phyloP scores from a whole-genome alignment of 2,329 filamentous ascomycete species.

The Colletotrichum shisoi region DNA sequence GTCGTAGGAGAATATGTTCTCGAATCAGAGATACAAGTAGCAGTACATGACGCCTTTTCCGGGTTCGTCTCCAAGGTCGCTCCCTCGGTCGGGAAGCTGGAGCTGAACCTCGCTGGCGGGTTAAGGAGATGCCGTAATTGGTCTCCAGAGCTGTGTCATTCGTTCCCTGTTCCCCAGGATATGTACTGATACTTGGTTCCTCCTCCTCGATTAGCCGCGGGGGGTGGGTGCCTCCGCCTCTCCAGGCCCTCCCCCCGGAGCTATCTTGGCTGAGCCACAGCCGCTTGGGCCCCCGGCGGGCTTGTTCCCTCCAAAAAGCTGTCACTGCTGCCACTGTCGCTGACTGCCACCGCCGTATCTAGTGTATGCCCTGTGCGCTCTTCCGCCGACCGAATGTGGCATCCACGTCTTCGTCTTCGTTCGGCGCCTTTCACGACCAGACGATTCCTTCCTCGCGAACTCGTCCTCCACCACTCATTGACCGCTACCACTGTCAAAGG shows the following conservation, averaged over 20 bases:
- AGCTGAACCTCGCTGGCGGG: background rate
- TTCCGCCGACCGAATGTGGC: constrained; percentile 6
- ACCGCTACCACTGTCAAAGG: constrained; percentile 9
- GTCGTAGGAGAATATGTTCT: background rate
- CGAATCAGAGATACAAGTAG: background rate
- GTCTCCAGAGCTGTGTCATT: constrained; percentile 1
- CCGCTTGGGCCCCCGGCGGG: background rate
- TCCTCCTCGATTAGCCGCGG: background rate
- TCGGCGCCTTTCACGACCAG: constrained; percentile 10
- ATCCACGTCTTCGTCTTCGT: constrained; percentile 21
- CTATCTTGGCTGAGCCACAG: background rate
- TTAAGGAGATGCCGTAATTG: constrained; percentile 7
- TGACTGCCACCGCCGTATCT: constrained; percentile 1
- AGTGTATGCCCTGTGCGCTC: background rate
- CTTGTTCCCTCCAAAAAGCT: background rate
- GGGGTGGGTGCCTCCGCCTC: background rate
- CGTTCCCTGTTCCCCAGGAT: background rate
- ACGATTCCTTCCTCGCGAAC: constrained; percentile 18
- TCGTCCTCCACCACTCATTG: constrained; percentile 27
- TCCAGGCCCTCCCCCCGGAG: background rate
- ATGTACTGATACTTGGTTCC: background rate
- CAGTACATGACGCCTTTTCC: background rate
- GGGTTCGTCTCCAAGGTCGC: background rate
- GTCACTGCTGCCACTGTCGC: constrained; percentile 8
- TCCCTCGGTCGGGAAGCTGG: background rate